Base-by-base conservation (phyloP, 345 rosid species). In the Litchi chinensis region DNA sequence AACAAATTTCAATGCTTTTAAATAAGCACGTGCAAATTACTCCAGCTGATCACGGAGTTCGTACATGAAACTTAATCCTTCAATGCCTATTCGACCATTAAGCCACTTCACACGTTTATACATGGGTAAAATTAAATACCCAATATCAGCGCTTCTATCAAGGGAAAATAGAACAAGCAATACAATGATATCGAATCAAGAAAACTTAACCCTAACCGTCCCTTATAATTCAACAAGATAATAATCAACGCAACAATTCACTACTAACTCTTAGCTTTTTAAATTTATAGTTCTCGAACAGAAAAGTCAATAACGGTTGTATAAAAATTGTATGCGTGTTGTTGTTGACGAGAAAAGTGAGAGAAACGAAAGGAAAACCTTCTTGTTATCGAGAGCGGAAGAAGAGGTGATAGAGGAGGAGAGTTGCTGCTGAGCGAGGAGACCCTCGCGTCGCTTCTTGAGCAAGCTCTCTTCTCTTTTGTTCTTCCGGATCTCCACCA, bases 401-500 rank as follows among this genome's bases (percentile, higher is more conserved):
- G 88, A 56, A 56, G 84, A 78, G 50, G 83, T 46, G 62, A 85
- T 56, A 77, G 93, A 59, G 7, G 91, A 77, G 46, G 86, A 81
- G 78, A 84, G 86, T 68, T 0, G 85, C 1, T 71, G 80, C 37
- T 41, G 84, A 19, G 89, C 26, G 68, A 82, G 82, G 32, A 89
- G 70, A 10, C 90, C 93, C 46, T 93, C 94, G 26, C 95, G 94
- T 21, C 95, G 84, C 84, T 91, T 93, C 88, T 93, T 93, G 82
- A 85, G 91, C 11, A 93, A 80, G 83, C 86, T 91, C 77, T 93
- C 97, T 71, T 93, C 95, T 67, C 97, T 81, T 64, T 89, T 88
- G 50, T 86, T 93, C 91, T 93, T 93, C 76, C 95, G 86, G 88
- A 91, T 93, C 93, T 93, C 95, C 57, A 93, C 95, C 95, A 91